These are phyloP conservation scores for Lachnellula subtilissima DNA, from an alignment of 2,329 filamentous ascomycete genomes.

Conservation along the genomic window DNA sequence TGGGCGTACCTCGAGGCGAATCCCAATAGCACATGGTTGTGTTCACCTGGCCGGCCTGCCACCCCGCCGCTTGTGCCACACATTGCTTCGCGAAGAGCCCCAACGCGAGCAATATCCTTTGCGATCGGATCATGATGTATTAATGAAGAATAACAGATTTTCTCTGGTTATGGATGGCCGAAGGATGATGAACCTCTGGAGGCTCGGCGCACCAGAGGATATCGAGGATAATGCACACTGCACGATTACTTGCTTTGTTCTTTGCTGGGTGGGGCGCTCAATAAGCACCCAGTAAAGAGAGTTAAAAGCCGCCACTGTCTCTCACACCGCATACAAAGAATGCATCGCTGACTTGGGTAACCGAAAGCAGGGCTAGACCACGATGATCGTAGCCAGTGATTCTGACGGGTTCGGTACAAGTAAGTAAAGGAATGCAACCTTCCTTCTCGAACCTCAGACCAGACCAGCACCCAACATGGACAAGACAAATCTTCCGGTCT, in stretches of 20 bases:
- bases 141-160: not conserved
- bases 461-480: not conserved
- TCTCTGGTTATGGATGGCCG: not conserved
- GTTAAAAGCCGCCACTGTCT: slow-evolving; percentile 8
- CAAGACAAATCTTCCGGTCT: not conserved
- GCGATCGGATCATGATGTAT: slow-evolving; percentile 15
- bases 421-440: not conserved
- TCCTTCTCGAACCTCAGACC: not conserved
- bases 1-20: slow-evolving; percentile 34
- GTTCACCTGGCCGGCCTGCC: slow-evolving; percentile 49
- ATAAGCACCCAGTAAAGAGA: slow-evolving; percentile 1
- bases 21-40: slow-evolving; percentile 57
- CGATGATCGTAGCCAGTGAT: not conserved
- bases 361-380: slow-evolving; percentile 3
- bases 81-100: slow-evolving; percentile 25
- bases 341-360: not conserved
- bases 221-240: slow-evolving; percentile 6
- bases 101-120: slow-evolving; percentile 11
- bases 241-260: not conserved
- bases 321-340: not conserved
- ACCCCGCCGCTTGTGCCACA: slow-evolving; percentile 43
- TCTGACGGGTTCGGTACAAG: not conserved
- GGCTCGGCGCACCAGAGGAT: slow-evolving; percentile 7
- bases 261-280: not conserved
- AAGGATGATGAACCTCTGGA: slow-evolving; percentile 4